Conservation (phyloP, 2,329 filamentous ascomycete species). For the Cyphellophora europaea region DNA sequence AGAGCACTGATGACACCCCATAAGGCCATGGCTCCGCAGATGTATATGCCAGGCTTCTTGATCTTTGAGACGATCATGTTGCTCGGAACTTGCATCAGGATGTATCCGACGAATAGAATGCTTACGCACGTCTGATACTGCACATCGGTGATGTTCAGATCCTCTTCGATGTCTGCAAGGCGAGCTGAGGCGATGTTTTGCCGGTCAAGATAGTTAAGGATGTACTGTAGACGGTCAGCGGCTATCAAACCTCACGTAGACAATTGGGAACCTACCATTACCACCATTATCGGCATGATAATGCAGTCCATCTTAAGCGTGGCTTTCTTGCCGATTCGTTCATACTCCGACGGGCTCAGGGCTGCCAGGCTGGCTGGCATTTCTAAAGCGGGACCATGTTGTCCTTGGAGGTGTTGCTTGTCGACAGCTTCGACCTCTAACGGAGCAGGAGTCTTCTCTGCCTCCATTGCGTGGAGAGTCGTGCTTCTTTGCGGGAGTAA, state of each 20-base stretch:
- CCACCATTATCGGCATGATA: constrained; percentile 8
- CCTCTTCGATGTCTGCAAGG: constrained; percentile 40
- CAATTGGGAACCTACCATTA: too few species aligned
- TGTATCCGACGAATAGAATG: constrained; percentile 49
- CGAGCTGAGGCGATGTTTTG: constrained; percentile 50
- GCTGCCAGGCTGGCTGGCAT: constrained; percentile 7
- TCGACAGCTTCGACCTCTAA: too few species aligned
- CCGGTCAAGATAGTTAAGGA: constrained; percentile 55
- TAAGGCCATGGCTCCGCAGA: constrained; percentile 45
- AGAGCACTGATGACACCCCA: constrained; percentile 54
- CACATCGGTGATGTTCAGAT: constrained; percentile 23
- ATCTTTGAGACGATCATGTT: constrained; percentile 43
- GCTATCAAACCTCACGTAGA: too few species aligned
- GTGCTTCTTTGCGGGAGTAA: too few species aligned
- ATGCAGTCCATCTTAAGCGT: constrained; percentile 10
- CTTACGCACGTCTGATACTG: constrained; percentile 30
- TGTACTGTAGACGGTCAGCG: too few species aligned
- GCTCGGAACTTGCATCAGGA: constrained; percentile 45
- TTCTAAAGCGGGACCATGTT: too few species aligned
- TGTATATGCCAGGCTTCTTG: constrained; percentile 41
- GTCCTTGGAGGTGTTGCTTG: too few species aligned
- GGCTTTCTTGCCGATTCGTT: constrained; percentile 7
- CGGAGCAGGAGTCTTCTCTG: too few species aligned
- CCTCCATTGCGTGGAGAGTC: too few species aligned
- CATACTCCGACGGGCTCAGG: constrained; percentile 6